Percentiles rank a stretch among this genome's conserved stretches.
Evolutionary conservation across 2,329 filamentous ascomycete genomes (phyloP).

Genomic region (Ascochyta koolunga): DNA sequence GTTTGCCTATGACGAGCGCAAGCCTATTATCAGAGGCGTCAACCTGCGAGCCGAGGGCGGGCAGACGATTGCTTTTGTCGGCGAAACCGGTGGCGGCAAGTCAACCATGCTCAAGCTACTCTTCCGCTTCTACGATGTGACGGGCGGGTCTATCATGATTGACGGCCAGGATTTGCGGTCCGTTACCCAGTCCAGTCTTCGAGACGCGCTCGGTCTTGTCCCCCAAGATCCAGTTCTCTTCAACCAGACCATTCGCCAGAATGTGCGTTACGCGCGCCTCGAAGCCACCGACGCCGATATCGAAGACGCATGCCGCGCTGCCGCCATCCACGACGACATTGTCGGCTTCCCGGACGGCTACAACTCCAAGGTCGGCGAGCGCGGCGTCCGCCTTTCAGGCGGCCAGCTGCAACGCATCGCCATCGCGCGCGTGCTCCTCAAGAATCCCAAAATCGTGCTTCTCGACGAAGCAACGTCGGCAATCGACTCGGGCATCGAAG

Average conservation of each 20-base stretch:
- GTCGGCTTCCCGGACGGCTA: constrained; percentile 58
- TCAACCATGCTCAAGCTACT: constrained; percentile 67
- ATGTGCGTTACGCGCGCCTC: constrained; percentile 67
- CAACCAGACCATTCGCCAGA: constrained; percentile 68
- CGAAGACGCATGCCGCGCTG: constrained; percentile 64
- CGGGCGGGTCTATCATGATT: constrained; percentile 60
- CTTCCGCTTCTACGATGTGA: constrained; percentile 66
- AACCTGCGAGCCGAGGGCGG: constrained; percentile 58
- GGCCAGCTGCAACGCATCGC: constrained; percentile 71
- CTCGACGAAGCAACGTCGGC: constrained; percentile 88
- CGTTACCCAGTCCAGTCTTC: constrained; percentile 63
- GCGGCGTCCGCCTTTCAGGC: constrained; percentile 61
- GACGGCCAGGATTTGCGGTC: constrained; percentile 66
- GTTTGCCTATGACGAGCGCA: constrained; percentile 63
- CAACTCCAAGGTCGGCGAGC: constrained; percentile 49
- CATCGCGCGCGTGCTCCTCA: constrained; percentile 77
- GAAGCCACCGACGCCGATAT: constrained; percentile 67
- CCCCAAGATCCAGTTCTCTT: constrained; percentile 70
- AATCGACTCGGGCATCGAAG: constrained; percentile 76
- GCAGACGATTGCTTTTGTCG: constrained; percentile 65
- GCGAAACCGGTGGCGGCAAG: constrained; percentile 68
- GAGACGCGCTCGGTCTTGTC: constrained; percentile 66
- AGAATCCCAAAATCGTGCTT: constrained; percentile 80
- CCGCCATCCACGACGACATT: constrained; percentile 70
- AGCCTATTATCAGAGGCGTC: constrained; percentile 58